phyloP scores from a whole-genome alignment of 441 rosid genomes.

The Cnidoscolus chayamansa region DNA sequence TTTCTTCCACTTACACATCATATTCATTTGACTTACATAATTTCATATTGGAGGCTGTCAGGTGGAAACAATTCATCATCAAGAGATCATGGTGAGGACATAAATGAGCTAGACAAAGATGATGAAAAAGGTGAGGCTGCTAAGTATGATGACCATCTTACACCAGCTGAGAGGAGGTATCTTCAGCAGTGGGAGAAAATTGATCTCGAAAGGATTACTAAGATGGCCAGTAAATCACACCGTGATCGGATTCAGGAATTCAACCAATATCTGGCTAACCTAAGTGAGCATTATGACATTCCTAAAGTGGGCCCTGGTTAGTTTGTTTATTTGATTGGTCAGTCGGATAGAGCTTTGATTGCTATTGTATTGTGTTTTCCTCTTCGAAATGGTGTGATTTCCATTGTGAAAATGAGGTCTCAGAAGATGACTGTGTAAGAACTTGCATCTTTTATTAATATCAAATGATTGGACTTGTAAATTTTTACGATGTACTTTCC shows the following conservation, averaged over 20 bases:
- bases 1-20: background rate
- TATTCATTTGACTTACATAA: background rate
- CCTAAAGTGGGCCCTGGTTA: conserved; percentile 61
- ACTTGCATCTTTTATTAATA: too few relatives aligned
- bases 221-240: conserved; percentile 50
- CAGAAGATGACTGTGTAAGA: too few relatives aligned
- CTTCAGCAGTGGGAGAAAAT: conserved; percentile 42
- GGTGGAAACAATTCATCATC: conserved; percentile 34
- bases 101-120: conserved; percentile 23
- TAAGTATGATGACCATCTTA: conserved; percentile 34
- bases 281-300: conserved; percentile 58
- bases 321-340: background rate
- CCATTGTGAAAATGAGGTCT: background rate
- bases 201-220: conserved; percentile 41
- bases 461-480: too few relatives aligned
- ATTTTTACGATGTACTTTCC: too few relatives aligned
- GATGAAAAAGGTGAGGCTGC: conserved; percentile 28
- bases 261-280: conserved; percentile 54
- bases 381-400: background rate
- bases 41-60: conserved; percentile 20
- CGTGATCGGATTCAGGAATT: conserved; percentile 55
- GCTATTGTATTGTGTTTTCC: background rate
- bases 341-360: background rate
- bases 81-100: conserved; percentile 30
- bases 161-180: conserved; percentile 46